phyloP scores from a whole-genome alignment of 345 rosid species.

The Hibiscus trionum region DNA sequence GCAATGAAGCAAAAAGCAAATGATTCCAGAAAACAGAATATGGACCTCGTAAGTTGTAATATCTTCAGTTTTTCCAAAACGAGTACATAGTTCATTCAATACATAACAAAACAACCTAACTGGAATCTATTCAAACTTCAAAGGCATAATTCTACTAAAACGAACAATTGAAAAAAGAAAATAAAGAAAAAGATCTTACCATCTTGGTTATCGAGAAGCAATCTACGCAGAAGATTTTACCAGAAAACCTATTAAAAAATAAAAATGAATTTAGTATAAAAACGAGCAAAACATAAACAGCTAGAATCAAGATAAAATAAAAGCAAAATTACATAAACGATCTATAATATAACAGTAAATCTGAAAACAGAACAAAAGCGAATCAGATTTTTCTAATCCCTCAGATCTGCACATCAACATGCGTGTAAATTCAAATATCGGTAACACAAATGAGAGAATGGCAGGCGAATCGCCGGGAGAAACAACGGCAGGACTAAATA shows the following conservation, averaged over 20 bases:
- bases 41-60: too few species aligned
- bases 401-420: not conserved
- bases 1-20: too few species aligned
- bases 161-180: not conserved
- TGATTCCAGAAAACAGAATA: too few species aligned
- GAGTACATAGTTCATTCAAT: not conserved
- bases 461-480: not conserved
- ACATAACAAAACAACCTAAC: not conserved
- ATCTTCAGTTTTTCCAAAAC: not conserved
- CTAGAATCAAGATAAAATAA: too few species aligned
- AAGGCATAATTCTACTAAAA: not conserved
- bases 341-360: not conserved
- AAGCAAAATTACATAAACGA: too few species aligned
- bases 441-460: not conserved
- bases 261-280: not conserved
- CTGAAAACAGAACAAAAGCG: not conserved
- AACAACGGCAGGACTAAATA: too few species aligned
- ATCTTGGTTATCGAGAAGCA: not conserved
- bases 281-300: not conserved
- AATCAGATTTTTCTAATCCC: not conserved
- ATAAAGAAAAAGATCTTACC: not conserved
- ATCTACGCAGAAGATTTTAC: not conserved
- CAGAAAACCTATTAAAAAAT: not conserved
- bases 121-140: not conserved
- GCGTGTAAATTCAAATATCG: not conserved